phyloP scores from a whole-genome alignment of 768 basidiomycete genomes.

The Macrocybe gigantea region DNA sequence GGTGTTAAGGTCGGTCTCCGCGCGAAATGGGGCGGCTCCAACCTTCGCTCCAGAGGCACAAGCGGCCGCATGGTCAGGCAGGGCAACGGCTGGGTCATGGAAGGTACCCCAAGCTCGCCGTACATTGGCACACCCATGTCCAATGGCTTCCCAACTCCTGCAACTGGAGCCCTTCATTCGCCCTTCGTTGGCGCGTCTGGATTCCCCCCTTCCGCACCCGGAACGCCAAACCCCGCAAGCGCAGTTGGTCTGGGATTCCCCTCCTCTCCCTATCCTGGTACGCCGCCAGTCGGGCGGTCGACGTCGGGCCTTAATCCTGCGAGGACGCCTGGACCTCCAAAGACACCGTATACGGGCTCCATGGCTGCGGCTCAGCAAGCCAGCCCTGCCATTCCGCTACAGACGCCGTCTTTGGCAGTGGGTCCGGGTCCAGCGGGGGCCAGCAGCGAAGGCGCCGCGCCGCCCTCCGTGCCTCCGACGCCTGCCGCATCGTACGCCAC shows the following conservation, averaged over 20 bases:
- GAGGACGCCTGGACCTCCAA: background rate
- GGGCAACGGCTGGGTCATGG: slow-evolving; percentile 56
- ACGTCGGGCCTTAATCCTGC: no score
- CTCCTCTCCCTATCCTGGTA: background rate
- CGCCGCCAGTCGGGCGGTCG: background rate
- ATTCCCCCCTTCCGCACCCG: slow-evolving; percentile 8
- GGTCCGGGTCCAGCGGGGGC: background rate
- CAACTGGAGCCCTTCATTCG: slow-evolving; percentile 14
- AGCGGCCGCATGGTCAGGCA: slow-evolving; percentile 45
- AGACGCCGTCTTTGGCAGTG: no score
- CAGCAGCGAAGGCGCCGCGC: background rate
- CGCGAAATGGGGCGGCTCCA: slow-evolving; percentile 63
- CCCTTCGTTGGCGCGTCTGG: slow-evolving; percentile 8
- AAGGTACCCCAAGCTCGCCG: slow-evolving; percentile 33
- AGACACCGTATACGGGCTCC: slow-evolving; percentile 1
- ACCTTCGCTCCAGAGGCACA: slow-evolving; percentile 51
- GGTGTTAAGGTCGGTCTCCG: slow-evolving; percentile 50
- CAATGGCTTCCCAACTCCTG: slow-evolving; percentile 23
- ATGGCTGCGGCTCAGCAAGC: background rate
- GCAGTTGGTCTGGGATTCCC: slow-evolving; percentile 7
- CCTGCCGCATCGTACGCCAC: slow-evolving; percentile 1
- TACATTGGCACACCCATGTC: slow-evolving; percentile 28
- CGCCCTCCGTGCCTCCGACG: background rate
- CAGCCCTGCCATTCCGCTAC: background rate
- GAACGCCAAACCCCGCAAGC: slow-evolving; percentile 2